Base-by-base conservation (phyloP, 2,329 filamentous ascomycete species). In the Juglanconis sp. region DNA sequence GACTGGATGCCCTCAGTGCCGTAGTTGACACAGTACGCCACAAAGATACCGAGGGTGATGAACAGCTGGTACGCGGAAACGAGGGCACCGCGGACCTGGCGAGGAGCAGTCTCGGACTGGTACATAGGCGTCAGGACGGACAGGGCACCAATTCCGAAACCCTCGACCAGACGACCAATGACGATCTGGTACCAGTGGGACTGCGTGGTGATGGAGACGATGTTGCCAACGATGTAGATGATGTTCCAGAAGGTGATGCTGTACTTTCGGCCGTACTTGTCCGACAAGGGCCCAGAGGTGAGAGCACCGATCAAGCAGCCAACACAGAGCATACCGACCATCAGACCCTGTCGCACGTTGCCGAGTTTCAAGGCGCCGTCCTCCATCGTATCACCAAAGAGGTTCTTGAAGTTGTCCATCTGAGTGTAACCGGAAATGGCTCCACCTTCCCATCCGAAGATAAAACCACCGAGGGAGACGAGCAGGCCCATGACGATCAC, bases 61-160 rank as follows among this genome's bases (percentile, higher is more conserved):
- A 69, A 71, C 64, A 71, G 68, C 56, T 71, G 69, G 67, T 71
- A 71, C 36, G 68, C 69, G 31, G 68, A 66, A 34, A 71, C 66
- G 58, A 74, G 66, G 50, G 72, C 71, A 56, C 72, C 72, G 62
- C 72, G 72, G 63, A 88, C 86, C 66, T 85, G 79, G 17, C 80
- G 78, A 4, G 87, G 87, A 1, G 83, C 79, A 56, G 79, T 85
- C 69, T 89, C 87, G 46, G 83, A 83, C 72, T 89, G 86, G 72
- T 86, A 88, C 79, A 89, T 85, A 60, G 87, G 86, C 2, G 88
- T 85, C 40, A 84, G 79, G 38, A 88, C 82, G 0, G 85, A 88
- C 1, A 90, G 77, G 55, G 80, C 87, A 48, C 88, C 88, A 34
- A 90, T 81, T 49, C 87, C 87, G 3, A 90, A 76, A 68, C 88